Evolutionary conservation across 108 stramenopile genomes (phyloP).

Genomic region (Nitzschia putrida): DNA sequence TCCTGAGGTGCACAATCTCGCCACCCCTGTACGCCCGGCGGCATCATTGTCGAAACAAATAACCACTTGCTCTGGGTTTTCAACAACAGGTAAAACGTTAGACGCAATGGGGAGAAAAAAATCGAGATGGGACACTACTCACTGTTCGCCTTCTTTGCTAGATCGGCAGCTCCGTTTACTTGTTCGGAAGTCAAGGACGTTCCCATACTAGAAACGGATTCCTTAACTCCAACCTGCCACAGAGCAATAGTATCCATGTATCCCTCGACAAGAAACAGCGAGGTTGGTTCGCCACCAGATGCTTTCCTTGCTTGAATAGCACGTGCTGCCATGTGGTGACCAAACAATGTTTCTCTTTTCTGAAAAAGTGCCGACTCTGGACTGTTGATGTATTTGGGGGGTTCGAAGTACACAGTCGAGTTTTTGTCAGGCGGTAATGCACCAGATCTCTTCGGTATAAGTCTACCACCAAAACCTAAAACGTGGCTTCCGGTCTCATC

Average conservation of each 20-base stretch:
- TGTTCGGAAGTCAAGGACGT: constrained; percentile 83
- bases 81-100: background rate
- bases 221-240: constrained; percentile 70
- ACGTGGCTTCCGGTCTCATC: constrained; percentile 64
- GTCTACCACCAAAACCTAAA: constrained; percentile 77
- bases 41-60: constrained; percentile 89
- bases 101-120: background rate
- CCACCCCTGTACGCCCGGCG: constrained; percentile 82
- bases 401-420: constrained; percentile 18
- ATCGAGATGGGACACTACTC: constrained; percentile 7
- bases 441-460: constrained; percentile 31
- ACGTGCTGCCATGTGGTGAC: constrained; percentile 59
- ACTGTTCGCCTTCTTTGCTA: constrained; percentile 45
- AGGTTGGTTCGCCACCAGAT: constrained; percentile 13
- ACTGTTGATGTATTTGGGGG: constrained; percentile 90
- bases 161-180: constrained; percentile 53
- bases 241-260: constrained; percentile 93
- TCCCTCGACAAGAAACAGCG: constrained; percentile 88
- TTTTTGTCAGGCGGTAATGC: background rate
- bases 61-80: constrained; percentile 51
- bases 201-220: constrained; percentile 89
- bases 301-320: constrained; percentile 8
- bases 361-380: constrained; percentile 86
- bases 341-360: constrained; percentile 83
- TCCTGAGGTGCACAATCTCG: constrained; percentile 63